Evolutionary conservation across 2,329 filamentous ascomycete genomes (phyloP).

Genomic region (Phaeoacremonium minimum): DNA sequence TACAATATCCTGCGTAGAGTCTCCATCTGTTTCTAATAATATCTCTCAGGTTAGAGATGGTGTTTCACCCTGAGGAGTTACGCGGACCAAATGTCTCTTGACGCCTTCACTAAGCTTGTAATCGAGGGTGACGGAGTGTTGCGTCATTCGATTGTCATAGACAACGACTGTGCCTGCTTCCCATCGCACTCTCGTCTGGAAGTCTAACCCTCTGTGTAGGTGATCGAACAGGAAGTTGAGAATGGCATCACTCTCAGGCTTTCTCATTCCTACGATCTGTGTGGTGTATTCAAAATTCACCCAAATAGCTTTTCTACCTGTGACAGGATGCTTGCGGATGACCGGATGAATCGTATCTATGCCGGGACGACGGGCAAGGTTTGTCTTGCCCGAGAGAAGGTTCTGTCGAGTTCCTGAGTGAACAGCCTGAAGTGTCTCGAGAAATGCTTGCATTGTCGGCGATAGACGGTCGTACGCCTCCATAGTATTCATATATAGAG

Average conservation of each 20-base stretch:
- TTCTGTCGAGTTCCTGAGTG: conserved; percentile 29
- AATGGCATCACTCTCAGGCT: background rate
- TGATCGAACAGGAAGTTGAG: background rate
- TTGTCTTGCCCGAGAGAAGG: background rate
- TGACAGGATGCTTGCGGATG: background rate
- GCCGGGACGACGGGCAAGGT: background rate
- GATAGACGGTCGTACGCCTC: conserved; percentile 31
- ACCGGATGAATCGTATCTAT: background rate
- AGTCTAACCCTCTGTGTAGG: background rate
- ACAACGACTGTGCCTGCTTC: background rate
- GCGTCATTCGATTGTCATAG: background rate
- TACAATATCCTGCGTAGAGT: too few relatives aligned
- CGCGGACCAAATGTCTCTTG: background rate
- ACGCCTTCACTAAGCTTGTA: background rate
- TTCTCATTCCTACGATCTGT: background rate
- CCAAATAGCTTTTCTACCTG: background rate
- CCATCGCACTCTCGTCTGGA: background rate
- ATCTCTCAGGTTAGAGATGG: background rate
- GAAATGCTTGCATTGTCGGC: conserved; percentile 25
- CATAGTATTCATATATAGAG: conserved; percentile 29
- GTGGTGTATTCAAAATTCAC: background rate
- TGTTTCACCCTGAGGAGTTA: background rate
- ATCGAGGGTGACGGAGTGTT: background rate
- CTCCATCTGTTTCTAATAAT: too few relatives aligned
- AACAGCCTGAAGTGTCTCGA: conserved; percentile 31